A percentile compares a stretch with the other conserved stretches of the same genome.
Conservation (phyloP, 2,329 filamentous ascomycete species). For the Cucurbitaria berberidis region DNA sequence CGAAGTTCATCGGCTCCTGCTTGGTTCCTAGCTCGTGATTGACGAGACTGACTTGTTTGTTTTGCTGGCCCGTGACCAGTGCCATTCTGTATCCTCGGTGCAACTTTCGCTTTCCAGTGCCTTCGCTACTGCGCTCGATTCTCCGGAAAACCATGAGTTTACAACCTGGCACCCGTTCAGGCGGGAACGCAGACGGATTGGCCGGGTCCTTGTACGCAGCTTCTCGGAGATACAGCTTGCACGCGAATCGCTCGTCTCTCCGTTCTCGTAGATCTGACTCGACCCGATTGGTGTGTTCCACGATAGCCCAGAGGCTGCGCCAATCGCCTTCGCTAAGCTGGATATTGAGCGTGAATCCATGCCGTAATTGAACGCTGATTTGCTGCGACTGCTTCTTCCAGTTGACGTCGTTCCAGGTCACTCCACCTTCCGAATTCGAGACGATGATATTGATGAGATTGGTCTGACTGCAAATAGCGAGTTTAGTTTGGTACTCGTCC, state of each 20-base stretch:
- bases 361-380: conserved; percentile 73
- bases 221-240: conserved; percentile 71
- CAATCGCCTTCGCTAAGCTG: conserved; percentile 79
- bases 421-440: conserved; percentile 68
- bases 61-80: conserved; percentile 77
- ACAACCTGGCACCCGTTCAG: conserved; percentile 74
- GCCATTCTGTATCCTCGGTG: conserved; percentile 82
- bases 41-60: conserved; percentile 77
- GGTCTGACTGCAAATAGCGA: conserved; percentile 80
- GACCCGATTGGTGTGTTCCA: conserved; percentile 81
- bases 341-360: conserved; percentile 75
- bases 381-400: conserved; percentile 74
- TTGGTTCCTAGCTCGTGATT: conserved; percentile 70
- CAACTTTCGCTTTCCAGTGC: conserved; percentile 72
- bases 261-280: conserved; percentile 73
- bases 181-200: conserved; percentile 75
- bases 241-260: conserved; percentile 72
- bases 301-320: conserved; percentile 78
- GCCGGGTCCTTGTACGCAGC: conserved; percentile 83
- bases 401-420: conserved; percentile 80
- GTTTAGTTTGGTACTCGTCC: conserved; percentile 71
- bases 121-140: conserved; percentile 70
- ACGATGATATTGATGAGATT: conserved; percentile 77
- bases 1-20: conserved; percentile 74
- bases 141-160: conserved; percentile 78